Evolutionary conservation across 2,329 filamentous ascomycete species (phyloP).

Genomic region (Aureobasidium subglaciale): DNA sequence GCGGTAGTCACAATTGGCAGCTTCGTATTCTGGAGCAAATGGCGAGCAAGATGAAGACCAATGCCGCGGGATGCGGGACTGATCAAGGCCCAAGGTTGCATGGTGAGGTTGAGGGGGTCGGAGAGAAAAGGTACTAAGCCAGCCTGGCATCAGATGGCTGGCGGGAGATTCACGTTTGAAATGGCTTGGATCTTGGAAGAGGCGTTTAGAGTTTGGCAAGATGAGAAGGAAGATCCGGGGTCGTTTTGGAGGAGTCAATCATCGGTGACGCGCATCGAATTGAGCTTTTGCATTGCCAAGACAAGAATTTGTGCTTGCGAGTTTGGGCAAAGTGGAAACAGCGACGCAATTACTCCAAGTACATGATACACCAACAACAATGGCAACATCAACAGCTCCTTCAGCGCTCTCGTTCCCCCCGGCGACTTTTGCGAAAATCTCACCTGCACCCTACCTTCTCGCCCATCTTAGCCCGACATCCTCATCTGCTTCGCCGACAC

Average conservation of each 20-base stretch:
- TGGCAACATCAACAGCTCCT: conserved; percentile 15
- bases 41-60: conserved; percentile 53
- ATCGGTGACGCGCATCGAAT: conserved; percentile 6
- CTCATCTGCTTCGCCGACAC: conserved; percentile 50
- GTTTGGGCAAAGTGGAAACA: neutral
- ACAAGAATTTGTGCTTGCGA: conserved; percentile 3
- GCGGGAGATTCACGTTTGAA: conserved; percentile 8
- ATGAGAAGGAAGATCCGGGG: neutral
- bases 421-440: conserved; percentile 79
- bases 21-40: conserved; percentile 50
- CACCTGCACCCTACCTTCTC: conserved; percentile 81
- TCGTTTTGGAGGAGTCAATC: neutral
- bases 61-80: conserved; percentile 58
- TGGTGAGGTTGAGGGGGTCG: conserved; percentile 20
- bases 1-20: conserved; percentile 56
- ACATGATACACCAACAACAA: conserved; percentile 1
- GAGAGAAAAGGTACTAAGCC: neutral
- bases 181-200: neutral
- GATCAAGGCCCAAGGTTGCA: conserved; percentile 45
- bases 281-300: conserved; percentile 10
- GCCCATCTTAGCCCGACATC: conserved; percentile 66
- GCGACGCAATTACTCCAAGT: neutral
- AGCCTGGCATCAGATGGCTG: neutral
- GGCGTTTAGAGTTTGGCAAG: neutral
- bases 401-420: conserved; percentile 46